phyloP scores from a whole-genome alignment of 2,329 filamentous ascomycete species.

The Pseudogymnoascus sp. region DNA sequence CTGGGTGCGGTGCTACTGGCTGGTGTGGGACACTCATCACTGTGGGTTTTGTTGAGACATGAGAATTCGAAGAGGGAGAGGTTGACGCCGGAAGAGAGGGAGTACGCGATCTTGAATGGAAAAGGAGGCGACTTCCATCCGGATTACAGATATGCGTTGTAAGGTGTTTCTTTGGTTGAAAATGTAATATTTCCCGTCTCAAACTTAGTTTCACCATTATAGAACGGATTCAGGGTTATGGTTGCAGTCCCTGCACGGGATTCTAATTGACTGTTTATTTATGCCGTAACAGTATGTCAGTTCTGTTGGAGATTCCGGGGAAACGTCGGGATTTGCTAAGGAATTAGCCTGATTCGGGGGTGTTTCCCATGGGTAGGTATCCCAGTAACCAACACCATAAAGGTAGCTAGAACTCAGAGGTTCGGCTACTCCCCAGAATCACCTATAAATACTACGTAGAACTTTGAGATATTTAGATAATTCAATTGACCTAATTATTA shows the following conservation, averaged over 20 bases:
- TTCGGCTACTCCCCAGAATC: too few relatives aligned
- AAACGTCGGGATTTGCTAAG: too few relatives aligned
- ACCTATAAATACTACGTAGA: too few relatives aligned
- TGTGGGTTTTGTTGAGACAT: conserved; percentile 17
- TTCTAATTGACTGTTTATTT: conserved; percentile 30
- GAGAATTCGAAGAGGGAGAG: conserved; percentile 18
- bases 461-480: too few relatives aligned
- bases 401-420: too few relatives aligned
- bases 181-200: neutral
- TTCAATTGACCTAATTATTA: too few relatives aligned
- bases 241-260: conserved; percentile 19
- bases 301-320: too few relatives aligned
- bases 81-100: conserved; percentile 19
- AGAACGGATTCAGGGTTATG: too few relatives aligned
- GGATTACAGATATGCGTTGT: conserved; percentile 20
- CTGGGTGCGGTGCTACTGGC: conserved; percentile 19
- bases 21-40: conserved; percentile 15
- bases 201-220: neutral
- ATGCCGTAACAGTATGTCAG: too few relatives aligned
- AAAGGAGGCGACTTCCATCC: conserved; percentile 22
- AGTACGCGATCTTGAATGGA: conserved; percentile 17
- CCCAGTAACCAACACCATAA: too few relatives aligned
- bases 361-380: too few relatives aligned
- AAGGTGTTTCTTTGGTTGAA: neutral
- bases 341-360: too few relatives aligned